These are phyloP conservation scores for Kodamaea sp. DNA, from an alignment of 1,139 yeast genomes.

Conservation along the genomic window DNA sequence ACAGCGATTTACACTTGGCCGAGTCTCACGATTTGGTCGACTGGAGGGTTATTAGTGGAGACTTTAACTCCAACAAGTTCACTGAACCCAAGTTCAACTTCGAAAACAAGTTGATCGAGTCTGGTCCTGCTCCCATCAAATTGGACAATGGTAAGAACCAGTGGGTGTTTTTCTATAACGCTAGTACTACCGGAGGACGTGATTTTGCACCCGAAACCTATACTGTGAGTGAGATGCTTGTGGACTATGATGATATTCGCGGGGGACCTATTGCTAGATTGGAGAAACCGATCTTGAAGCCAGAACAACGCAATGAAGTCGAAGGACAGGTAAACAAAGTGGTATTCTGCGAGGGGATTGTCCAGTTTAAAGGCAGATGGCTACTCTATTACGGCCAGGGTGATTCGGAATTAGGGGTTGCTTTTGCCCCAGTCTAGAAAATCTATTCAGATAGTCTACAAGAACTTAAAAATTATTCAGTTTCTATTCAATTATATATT, in stretches of 20 bases:
- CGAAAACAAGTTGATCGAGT: slow-evolving; percentile 44
- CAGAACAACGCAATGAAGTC: slow-evolving; percentile 39
- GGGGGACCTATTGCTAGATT: slow-evolving; percentile 42
- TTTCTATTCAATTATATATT: too few species aligned
- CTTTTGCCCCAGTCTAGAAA: slow-evolving; percentile 26
- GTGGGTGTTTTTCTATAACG: slow-evolving; percentile 43
- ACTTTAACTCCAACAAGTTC: slow-evolving; percentile 25
- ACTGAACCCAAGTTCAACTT: slow-evolving; percentile 32
- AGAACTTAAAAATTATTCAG: too few species aligned
- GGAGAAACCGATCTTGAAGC: slow-evolving; percentile 39
- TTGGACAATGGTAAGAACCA: slow-evolving; percentile 32
- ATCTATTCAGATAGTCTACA: too few species aligned
- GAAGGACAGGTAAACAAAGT: slow-evolving; percentile 46
- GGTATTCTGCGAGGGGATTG: slow-evolving; percentile 48
- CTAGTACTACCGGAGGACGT: slow-evolving; percentile 42
- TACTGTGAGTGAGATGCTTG: slow-evolving; percentile 42
- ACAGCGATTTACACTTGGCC: slow-evolving; percentile 42
- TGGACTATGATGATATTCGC: slow-evolving; percentile 40
- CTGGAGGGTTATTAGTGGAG: slow-evolving; percentile 32
- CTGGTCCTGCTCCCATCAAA: slow-evolving; percentile 48
- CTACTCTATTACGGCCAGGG: slow-evolving; percentile 48
- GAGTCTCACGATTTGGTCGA: slow-evolving; percentile 34
- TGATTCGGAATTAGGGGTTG: slow-evolving; percentile 47
- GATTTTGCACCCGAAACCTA: slow-evolving; percentile 34
- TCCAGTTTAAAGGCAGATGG: slow-evolving; percentile 47